Evolutionary conservation across 768 basidiomycete species (phyloP).

Genomic region (Mycena capillaripes): DNA sequence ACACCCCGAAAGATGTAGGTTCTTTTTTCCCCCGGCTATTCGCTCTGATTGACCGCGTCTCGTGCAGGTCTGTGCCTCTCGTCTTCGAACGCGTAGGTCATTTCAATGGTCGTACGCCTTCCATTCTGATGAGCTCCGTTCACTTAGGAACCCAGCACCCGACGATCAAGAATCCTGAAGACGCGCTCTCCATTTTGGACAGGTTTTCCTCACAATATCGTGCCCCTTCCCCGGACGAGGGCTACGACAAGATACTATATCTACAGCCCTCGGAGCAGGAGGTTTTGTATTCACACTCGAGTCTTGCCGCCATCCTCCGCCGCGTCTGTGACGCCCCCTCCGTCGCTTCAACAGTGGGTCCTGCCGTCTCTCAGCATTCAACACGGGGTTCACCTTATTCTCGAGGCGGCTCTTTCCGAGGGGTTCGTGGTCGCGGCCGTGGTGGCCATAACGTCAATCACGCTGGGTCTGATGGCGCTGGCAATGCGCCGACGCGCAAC

Average conservation of each 20-base stretch:
- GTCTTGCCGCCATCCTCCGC: slow-evolving; percentile 65
- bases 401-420: slow-evolving; percentile 40
- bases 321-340: slow-evolving; percentile 63
- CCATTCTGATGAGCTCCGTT: slow-evolving; percentile 23
- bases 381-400: slow-evolving; percentile 35
- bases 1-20: slow-evolving; percentile 81
- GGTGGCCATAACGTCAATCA: slow-evolving; percentile 34
- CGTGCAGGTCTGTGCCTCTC: slow-evolving; percentile 70
- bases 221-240: slow-evolving; percentile 70
- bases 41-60: slow-evolving; percentile 27
- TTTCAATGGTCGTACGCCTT: slow-evolving; percentile 3
- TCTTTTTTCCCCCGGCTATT: slow-evolving; percentile 11
- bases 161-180: slow-evolving; percentile 75
- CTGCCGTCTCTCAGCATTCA: slow-evolving; percentile 36
- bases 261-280: slow-evolving; percentile 59
- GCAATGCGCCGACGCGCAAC: slow-evolving; percentile 25
- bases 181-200: slow-evolving; percentile 72
- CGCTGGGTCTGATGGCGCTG: slow-evolving; percentile 25
- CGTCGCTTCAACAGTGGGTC: slow-evolving; percentile 42
- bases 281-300: slow-evolving; percentile 63
- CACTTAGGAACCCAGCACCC: slow-evolving; percentile 78
- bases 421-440: slow-evolving; percentile 38
- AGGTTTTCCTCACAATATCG: slow-evolving; percentile 75
- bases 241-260: slow-evolving; percentile 71
- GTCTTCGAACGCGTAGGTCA: slow-evolving; percentile 71